phyloP scores from a whole-genome alignment of 768 basidiomycete genomes.

The Rhizopogon vinicolor region DNA sequence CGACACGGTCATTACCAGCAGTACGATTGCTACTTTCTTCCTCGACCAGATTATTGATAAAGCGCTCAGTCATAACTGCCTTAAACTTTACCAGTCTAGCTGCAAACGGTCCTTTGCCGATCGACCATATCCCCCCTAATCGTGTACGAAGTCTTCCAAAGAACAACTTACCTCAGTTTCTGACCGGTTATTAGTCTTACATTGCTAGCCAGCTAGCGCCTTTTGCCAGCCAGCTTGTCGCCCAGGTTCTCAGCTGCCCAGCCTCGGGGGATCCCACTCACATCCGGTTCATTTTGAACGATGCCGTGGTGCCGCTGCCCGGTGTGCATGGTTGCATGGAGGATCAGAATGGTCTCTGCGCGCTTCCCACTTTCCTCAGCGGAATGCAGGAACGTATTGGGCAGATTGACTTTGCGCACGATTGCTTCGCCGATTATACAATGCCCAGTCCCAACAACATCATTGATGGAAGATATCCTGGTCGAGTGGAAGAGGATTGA shows the following conservation, averaged over 20 bases:
- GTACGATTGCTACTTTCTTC: slow-evolving; percentile 13
- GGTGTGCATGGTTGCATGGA: slow-evolving; percentile 36
- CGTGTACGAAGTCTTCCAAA: slow-evolving; percentile 14
- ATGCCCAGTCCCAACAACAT: slow-evolving; percentile 37
- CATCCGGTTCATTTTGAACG: slow-evolving; percentile 45
- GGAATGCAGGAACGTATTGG: slow-evolving; percentile 33
- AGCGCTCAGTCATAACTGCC: slow-evolving; percentile 32
- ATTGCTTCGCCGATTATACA: slow-evolving; percentile 44
- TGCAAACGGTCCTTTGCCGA: slow-evolving; percentile 34
- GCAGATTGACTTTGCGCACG: slow-evolving; percentile 36
- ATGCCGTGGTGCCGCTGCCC: slow-evolving; percentile 42
- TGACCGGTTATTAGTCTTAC: slow-evolving; percentile 25
- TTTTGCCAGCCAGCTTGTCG: slow-evolving; percentile 45
- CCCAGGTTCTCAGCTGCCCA: slow-evolving; percentile 40
- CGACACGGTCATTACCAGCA: slow-evolving; percentile 38
- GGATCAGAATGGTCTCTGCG: slow-evolving; percentile 39
- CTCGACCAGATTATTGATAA: not conserved
- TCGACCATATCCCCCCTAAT: slow-evolving; percentile 30
- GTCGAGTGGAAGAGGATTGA: not conserved
- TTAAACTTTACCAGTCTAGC: slow-evolving; percentile 42
- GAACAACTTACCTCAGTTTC: not conserved
- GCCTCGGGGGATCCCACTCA: slow-evolving; percentile 20
- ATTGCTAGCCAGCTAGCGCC: slow-evolving; percentile 38
- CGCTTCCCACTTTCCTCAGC: slow-evolving; percentile 32
- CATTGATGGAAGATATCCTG: slow-evolving; percentile 29